These are phyloP conservation scores for Penicillium salamii DNA, from an alignment of 495 filamentous ascomycete species.

Conservation along the genomic window DNA sequence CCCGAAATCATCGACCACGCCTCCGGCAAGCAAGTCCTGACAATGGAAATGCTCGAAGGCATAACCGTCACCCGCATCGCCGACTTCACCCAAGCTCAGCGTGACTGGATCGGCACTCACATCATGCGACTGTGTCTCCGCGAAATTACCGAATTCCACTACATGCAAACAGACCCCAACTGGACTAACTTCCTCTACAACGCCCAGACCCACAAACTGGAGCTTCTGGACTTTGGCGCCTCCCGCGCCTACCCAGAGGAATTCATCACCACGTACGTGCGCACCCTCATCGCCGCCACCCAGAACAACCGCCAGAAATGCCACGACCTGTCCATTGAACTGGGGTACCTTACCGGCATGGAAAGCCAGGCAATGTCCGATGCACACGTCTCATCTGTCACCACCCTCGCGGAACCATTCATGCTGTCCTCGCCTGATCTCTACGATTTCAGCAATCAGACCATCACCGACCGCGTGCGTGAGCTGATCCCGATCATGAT, in stretches of 20 bases:
- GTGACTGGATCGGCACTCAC: slow-evolving; percentile 87
- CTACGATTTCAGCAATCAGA: slow-evolving; percentile 92
- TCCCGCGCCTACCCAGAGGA: slow-evolving; percentile 76
- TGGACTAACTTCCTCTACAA: slow-evolving; percentile 99
- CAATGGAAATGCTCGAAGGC: slow-evolving; percentile 87
- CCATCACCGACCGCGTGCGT: slow-evolving; percentile 89
- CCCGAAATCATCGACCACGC: slow-evolving; percentile 76
- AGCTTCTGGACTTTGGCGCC: slow-evolving; percentile 95
- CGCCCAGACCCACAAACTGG: slow-evolving; percentile 63
- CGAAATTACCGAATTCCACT: slow-evolving; percentile 88
- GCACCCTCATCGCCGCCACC: slow-evolving; percentile 73
- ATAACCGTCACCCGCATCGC: slow-evolving; percentile 81
- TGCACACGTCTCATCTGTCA: slow-evolving; percentile 76
- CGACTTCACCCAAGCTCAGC: slow-evolving; percentile 72
- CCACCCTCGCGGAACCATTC: slow-evolving; percentile 92
- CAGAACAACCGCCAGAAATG: slow-evolving; percentile 61
- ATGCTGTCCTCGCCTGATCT: slow-evolving; percentile 67
- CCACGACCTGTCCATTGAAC: slow-evolving; percentile 65
- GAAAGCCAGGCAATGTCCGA: slow-evolving; percentile 81
- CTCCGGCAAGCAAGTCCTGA: slow-evolving; percentile 81
- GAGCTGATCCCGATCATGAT: slow-evolving; percentile 89
- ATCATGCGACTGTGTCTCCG: slow-evolving; percentile 90
- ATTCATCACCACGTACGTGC: slow-evolving; percentile 78
- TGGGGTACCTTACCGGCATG: slow-evolving; percentile 90
- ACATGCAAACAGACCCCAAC: slow-evolving; percentile 99